Evolutionary conservation across 2,329 filamentous ascomycete genomes (phyloP).

Genomic region (Rutstroemia sydowiana): DNA sequence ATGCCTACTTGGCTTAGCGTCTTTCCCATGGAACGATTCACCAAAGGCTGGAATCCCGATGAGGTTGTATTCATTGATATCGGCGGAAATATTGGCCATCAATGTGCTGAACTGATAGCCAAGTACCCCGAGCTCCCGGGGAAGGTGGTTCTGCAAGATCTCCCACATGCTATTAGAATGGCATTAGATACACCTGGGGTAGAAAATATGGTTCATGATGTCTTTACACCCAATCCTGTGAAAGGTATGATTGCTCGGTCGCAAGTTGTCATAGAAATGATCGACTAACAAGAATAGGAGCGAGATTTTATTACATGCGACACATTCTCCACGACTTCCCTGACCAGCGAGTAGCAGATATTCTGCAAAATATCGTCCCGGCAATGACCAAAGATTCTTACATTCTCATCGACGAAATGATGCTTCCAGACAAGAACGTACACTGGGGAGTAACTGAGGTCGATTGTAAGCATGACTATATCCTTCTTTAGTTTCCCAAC

Average conservation of each 20-base stretch:
- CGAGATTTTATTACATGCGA: constrained; percentile 33
- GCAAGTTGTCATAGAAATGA: not conserved
- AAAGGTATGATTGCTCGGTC: constrained; percentile 9
- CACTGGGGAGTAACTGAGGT: not conserved
- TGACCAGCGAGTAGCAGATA: constrained; percentile 23
- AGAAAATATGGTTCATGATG: constrained; percentile 24
- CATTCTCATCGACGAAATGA: constrained; percentile 38
- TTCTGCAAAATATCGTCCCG: constrained; percentile 1
- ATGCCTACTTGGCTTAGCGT: not conserved
- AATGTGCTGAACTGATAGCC: constrained; percentile 29
- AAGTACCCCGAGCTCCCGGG: constrained; percentile 30
- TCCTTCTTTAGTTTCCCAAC: not conserved
- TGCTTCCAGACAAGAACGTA: constrained; percentile 30
- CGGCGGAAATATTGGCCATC: constrained; percentile 35
- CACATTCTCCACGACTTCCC: constrained; percentile 35
- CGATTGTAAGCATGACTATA: not conserved
- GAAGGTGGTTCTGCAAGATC: constrained; percentile 35
- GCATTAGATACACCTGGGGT: constrained; percentile 26
- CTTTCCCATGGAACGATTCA: not conserved
- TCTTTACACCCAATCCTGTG: constrained; percentile 27
- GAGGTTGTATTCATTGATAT: constrained; percentile 34
- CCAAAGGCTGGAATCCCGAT: not conserved
- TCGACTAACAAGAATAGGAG: not conserved
- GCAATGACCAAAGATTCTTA: constrained; percentile 1
- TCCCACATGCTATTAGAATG: constrained; percentile 26